Percentiles rank a stretch among this genome's conserved stretches.
Evolutionary conservation across 495 filamentous ascomycete species (phyloP).

Genomic region (Aspergillus diversus): DNA sequence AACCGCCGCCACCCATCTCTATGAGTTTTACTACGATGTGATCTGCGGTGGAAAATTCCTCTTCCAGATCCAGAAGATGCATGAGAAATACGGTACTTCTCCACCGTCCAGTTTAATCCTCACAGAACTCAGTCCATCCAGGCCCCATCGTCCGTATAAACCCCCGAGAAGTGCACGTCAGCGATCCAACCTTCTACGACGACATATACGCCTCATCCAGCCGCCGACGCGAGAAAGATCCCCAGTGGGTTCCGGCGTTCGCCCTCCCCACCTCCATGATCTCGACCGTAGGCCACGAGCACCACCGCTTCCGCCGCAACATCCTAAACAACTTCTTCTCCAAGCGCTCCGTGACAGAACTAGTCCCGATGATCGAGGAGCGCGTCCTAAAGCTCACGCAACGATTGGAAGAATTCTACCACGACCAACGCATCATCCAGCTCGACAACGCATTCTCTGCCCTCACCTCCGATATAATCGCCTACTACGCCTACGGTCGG

Average conservation of each 20-base stretch:
- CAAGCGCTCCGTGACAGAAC: constrained; percentile 22
- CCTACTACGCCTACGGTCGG: constrained; percentile 44
- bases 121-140: constrained; percentile 18
- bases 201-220: constrained; percentile 34
- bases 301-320: constrained; percentile 32
- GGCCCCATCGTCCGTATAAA: constrained; percentile 58
- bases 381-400: not conserved
- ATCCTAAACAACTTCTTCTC: constrained; percentile 36
- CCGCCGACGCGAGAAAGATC: constrained; percentile 33
- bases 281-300: constrained; percentile 26
- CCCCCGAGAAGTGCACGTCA: constrained; percentile 53
- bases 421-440: constrained; percentile 27
- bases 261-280: constrained; percentile 23
- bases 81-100: not conserved
- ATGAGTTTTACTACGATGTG: constrained; percentile 58
- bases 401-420: constrained; percentile 37
- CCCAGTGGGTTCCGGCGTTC: constrained; percentile 21
- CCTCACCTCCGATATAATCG: constrained; percentile 48
- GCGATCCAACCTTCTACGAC: constrained; percentile 42
- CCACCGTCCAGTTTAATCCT: not conserved
- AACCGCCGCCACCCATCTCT: constrained; percentile 45
- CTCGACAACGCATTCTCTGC: constrained; percentile 44
- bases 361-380: constrained; percentile 1
- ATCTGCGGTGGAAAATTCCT: constrained; percentile 48
- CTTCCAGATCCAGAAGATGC: constrained; percentile 46